Conservation (phyloP, 2,329 filamentous ascomycete species). For the Diaporthe aspalathi region DNA sequence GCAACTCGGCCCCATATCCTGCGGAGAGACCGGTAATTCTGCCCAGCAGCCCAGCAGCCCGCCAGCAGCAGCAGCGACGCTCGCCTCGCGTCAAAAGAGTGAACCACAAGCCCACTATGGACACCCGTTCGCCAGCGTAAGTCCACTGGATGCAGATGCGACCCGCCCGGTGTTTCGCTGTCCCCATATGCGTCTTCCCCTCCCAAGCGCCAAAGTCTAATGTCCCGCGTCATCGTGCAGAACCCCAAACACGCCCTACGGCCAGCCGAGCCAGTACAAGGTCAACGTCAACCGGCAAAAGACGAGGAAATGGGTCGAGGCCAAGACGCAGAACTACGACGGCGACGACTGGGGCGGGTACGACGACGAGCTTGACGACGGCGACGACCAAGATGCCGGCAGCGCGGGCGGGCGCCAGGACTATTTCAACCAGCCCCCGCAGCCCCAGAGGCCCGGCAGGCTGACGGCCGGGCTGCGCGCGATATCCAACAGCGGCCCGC, state of each 20-base stretch:
- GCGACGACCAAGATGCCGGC: constrained; percentile 61
- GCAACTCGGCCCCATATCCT: constrained; percentile 25
- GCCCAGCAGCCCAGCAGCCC: neutral
- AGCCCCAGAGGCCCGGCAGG: constrained; percentile 34
- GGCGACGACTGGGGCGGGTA: constrained; percentile 91
- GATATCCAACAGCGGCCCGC: constrained; percentile 31
- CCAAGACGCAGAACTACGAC: constrained; percentile 86
- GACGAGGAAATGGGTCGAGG: constrained; percentile 95
- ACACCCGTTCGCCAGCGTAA: constrained; percentile 37
- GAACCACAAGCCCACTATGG: constrained; percentile 21
- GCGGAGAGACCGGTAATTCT: constrained; percentile 5
- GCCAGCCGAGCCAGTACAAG: constrained; percentile 67
- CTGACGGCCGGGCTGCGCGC: constrained; percentile 37
- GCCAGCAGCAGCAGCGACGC: neutral
- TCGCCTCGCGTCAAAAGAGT: neutral
- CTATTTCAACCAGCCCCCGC: constrained; percentile 33
- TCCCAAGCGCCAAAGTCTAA: constrained; percentile 29
- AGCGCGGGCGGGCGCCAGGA: constrained; percentile 23
- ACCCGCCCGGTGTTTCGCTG: constrained; percentile 13
- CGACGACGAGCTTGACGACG: constrained; percentile 72
- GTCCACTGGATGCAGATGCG: constrained; percentile 10
- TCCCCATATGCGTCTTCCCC: constrained; percentile 13
- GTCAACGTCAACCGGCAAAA: constrained; percentile 89
- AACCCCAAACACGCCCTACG: constrained; percentile 41
- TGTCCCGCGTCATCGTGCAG: constrained; percentile 40